phyloP scores from a whole-genome alignment of 179 eudicot species.

The Dionaea muscipula region DNA sequence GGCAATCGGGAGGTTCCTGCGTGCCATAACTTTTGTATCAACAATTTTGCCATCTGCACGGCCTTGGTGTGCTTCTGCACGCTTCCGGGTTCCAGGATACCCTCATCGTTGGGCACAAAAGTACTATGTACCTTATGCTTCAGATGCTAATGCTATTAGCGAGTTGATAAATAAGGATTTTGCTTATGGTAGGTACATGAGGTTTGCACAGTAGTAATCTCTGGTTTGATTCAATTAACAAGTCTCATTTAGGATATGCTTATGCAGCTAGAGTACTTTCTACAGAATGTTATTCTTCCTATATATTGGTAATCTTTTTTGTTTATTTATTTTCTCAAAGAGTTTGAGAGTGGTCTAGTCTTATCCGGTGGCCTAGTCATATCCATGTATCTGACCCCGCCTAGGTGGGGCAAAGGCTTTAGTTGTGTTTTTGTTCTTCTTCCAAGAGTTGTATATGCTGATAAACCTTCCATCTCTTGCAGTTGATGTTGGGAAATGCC shows the following conservation, averaged over 20 bases:
- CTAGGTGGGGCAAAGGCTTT: too few species aligned
- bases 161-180: constrained; percentile 45
- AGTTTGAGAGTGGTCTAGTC: too few species aligned
- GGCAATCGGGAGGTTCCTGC: constrained; percentile 85
- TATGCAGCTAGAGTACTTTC: background rate
- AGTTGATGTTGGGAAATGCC: constrained; percentile 42
- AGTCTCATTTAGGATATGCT: background rate
- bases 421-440: too few species aligned
- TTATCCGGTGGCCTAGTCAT: too few species aligned
- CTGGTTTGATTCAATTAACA: background rate
- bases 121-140: constrained; percentile 83
- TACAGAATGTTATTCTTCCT: background rate
- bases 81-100: constrained; percentile 56
- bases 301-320: background rate
- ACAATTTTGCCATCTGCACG: constrained; percentile 90
- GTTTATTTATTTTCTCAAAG: too few species aligned
- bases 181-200: constrained; percentile 50
- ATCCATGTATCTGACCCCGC: too few species aligned
- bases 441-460: too few species aligned
- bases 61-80: constrained; percentile 90
- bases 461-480: too few species aligned
- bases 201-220: background rate
- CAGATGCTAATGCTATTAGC: constrained; percentile 55
- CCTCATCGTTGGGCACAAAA: constrained; percentile 96
- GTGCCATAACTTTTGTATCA: constrained; percentile 60